Percentiles rank a stretch among this genome's conserved stretches.
Conservation (phyloP, 257 asterid genomes). For the Lycium barbarum region DNA sequence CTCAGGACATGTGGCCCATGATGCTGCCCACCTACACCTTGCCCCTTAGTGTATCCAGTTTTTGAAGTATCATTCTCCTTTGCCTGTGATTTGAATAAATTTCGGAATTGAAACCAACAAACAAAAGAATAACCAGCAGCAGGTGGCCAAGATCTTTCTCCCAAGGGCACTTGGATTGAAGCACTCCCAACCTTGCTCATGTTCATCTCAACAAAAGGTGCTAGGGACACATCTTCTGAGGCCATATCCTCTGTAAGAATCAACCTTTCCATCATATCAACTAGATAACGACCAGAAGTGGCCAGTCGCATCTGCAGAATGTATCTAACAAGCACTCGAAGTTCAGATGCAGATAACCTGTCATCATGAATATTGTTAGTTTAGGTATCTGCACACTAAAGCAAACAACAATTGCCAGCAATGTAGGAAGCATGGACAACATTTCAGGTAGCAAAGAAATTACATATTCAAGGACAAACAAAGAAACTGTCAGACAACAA, state of each 20-base stretch:
- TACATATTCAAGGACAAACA: slow-evolving; percentile 14
- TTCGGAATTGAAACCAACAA: slow-evolving; percentile 94
- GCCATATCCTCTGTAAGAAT: slow-evolving; percentile 74
- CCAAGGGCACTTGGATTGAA: slow-evolving; percentile 96
- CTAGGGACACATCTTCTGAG: slow-evolving; percentile 87
- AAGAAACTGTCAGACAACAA: slow-evolving; percentile 14
- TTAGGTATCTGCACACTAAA: slow-evolving; percentile 15
- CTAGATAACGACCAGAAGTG: slow-evolving; percentile 75
- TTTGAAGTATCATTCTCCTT: slow-evolving; percentile 73
- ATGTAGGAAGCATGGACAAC: slow-evolving; percentile 19
- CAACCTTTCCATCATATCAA: slow-evolving; percentile 94
- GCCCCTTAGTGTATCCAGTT: slow-evolving; percentile 60
- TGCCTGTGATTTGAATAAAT: slow-evolving; percentile 68
- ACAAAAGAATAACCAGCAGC: slow-evolving; percentile 99
- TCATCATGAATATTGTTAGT: slow-evolving; percentile 36
- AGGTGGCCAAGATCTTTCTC: slow-evolving; percentile 99
- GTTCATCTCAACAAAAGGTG: slow-evolving; percentile 94
- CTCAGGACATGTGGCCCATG: slow-evolving; percentile 69
- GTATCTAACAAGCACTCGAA: slow-evolving; percentile 84
- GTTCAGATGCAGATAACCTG: slow-evolving; percentile 91
- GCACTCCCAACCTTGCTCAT: slow-evolving; percentile 96
- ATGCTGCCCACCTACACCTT: slow-evolving; percentile 57
- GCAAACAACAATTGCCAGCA: slow-evolving; percentile 15
- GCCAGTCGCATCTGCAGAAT: slow-evolving; percentile 78
- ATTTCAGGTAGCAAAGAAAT: neutral